phyloP scores from a whole-genome alignment of 2,329 filamentous ascomycete species.

The Penicillium sp. region DNA sequence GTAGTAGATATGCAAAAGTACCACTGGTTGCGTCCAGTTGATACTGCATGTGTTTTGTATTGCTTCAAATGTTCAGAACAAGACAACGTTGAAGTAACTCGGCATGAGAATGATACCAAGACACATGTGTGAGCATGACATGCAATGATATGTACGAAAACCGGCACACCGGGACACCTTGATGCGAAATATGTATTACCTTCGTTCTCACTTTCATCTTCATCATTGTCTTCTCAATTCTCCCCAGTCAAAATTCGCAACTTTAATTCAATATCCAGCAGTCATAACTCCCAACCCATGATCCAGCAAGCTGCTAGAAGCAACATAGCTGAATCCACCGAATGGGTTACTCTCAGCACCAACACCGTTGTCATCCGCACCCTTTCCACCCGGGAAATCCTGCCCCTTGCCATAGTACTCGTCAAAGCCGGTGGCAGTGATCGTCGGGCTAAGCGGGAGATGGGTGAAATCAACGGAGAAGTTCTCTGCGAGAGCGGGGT shows the following conservation, averaged over 20 bases:
- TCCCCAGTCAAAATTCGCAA: neutral
- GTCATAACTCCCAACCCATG: slow-evolving; percentile 34
- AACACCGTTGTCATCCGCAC: slow-evolving; percentile 8
- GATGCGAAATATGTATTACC: neutral
- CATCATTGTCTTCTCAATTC: neutral
- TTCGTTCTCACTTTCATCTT: neutral
- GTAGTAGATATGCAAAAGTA: neutral
- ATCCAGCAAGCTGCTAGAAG: slow-evolving; percentile 49
- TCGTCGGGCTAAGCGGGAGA: slow-evolving; percentile 73
- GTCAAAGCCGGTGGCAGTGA: slow-evolving; percentile 37
- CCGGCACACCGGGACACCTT: neutral
- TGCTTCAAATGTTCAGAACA: neutral
- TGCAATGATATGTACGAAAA: neutral
- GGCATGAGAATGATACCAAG: neutral
- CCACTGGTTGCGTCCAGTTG: neutral
- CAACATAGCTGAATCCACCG: slow-evolving; percentile 52
- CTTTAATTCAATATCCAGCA: slow-evolving; percentile 21
- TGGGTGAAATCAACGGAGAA: slow-evolving; percentile 92
- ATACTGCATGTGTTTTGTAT: neutral
- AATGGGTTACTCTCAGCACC: slow-evolving; percentile 43
- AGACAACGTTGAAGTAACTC: neutral
- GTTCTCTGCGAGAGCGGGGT: slow-evolving; percentile 95
- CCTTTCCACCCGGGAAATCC: slow-evolving; percentile 19
- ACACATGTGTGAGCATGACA: neutral
- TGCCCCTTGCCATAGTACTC: slow-evolving; percentile 27